Conservation (phyloP, 2,329 filamentous ascomycete genomes). For the Blastomyces emzantsi region DNA sequence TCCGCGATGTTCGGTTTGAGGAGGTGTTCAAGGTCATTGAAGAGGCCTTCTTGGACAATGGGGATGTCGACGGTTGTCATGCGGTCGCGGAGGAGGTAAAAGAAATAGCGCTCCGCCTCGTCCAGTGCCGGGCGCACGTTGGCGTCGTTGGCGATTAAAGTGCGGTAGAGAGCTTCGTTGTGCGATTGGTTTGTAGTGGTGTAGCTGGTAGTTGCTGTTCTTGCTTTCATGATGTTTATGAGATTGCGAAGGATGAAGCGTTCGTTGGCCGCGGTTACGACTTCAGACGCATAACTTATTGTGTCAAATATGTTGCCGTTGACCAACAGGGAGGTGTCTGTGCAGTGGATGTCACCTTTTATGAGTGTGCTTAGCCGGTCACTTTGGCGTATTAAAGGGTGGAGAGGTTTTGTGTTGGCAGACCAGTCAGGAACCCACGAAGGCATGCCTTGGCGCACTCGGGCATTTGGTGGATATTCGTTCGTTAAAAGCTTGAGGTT, state of each 20-base stretch:
- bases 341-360: slow-evolving; percentile 8
- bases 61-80: slow-evolving; percentile 6
- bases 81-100: slow-evolving; percentile 10
- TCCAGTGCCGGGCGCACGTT: slow-evolving; percentile 3
- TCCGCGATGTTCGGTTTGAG: not conserved
- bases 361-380: slow-evolving; percentile 9
- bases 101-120: slow-evolving; percentile 8
- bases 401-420: slow-evolving; percentile 8
- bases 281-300: slow-evolving; percentile 6
- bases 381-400: slow-evolving; percentile 7
- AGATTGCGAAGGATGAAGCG: slow-evolving; percentile 9
- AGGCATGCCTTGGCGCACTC: slow-evolving; percentile 7
- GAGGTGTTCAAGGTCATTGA: slow-evolving; percentile 6
- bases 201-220: not conserved
- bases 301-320: slow-evolving; percentile 11
- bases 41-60: slow-evolving; percentile 7
- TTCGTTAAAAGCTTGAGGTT: slow-evolving; percentile 9
- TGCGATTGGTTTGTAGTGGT: slow-evolving; percentile 1
- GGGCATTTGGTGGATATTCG: slow-evolving; percentile 8
- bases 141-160: slow-evolving; percentile 9
- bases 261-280: slow-evolving; percentile 7
- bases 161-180: slow-evolving; percentile 11
- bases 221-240: slow-evolving; percentile 8
- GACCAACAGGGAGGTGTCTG: slow-evolving; percentile 6
- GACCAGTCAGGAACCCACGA: slow-evolving; percentile 15